Evolutionary conservation across 305 asterid genomes (phyloP), one percentile per base, ranked within the genome.

Genomic region (Fraxinus velutina): DNA sequence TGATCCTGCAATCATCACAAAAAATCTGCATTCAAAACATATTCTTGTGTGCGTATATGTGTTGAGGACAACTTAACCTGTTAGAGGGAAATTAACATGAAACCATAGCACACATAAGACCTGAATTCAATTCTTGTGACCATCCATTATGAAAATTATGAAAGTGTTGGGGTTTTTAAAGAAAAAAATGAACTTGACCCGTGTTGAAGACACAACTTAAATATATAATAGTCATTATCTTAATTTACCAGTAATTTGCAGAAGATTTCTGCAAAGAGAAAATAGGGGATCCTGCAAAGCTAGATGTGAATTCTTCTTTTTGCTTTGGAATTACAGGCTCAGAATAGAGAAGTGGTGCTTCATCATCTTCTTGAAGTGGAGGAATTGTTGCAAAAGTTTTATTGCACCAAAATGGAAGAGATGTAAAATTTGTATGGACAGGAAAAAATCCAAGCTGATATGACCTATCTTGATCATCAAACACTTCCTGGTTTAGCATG

Each of bases 381-480:
- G 88, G 83, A 5, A 76, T n/a, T 37, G 86, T 10, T 55, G 88
- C 37, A 44, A 91, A 89, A 89, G 94, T 85, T 86, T 91, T 92
- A 62, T 22, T 87, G 91, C 85, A 87, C 39, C 83, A 88, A 80
- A 84, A 73, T 30, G 93, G 88, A 64, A 84, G 78, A 86, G 84
- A 84, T 71, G 84, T 80, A 36, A 85, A 80, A 79, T 85, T 88
- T 77, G 93, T 80, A 32, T 85, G 85, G 75, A 85, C 84, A 77
- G 93, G 86, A 84, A 92, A 88, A 79, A 81, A 80, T 71, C 93
- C 96, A 55, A 90, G 86, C 73, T 92, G 97, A 84, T 95, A 86
- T 83, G 93, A 87, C 81, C 87, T 74, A 50, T 93, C 92, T 84
- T 92, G 92, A 72, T 90, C 97, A 42, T 90, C 94, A 81, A 90